Conservation (phyloP, 176 grass and related monocot genomes). For the Carex cristatella region DNA sequence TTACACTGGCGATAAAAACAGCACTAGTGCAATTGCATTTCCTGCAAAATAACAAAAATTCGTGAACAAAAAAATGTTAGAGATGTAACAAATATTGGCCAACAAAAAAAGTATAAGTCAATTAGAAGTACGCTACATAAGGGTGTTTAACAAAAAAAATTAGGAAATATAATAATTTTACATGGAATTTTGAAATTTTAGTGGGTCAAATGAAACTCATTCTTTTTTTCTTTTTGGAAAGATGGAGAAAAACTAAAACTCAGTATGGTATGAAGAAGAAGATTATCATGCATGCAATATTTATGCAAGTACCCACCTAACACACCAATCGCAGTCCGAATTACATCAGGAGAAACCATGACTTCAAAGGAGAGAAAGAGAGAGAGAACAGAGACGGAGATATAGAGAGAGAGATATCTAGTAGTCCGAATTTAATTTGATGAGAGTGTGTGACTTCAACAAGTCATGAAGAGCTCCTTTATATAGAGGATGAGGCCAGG, state of each 20-base stretch:
- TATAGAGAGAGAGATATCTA: background rate
- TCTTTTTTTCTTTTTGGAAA: background rate
- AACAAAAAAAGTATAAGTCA: too few species aligned
- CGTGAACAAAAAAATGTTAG: background rate
- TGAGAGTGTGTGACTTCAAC: background rate
- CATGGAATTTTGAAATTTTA: background rate
- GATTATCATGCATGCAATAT: background rate
- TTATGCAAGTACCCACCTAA: constrained; percentile 36
- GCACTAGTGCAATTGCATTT: constrained; percentile 78
- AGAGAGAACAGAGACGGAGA: background rate
- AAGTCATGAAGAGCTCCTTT: background rate
- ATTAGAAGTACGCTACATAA: too few species aligned
- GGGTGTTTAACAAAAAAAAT: too few species aligned
- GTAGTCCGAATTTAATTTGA: background rate
- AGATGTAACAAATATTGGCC: background rate
- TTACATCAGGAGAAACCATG: constrained; percentile 60
- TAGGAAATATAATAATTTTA: background rate
- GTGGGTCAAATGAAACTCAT: background rate
- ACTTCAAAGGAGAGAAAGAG: background rate
- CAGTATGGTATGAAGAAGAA: background rate
- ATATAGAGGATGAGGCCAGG: constrained; percentile 23
- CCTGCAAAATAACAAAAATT: constrained; percentile 40
- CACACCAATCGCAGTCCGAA: constrained; percentile 69
- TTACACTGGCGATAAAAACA: constrained; percentile 94
- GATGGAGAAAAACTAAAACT: background rate